These are phyloP conservation scores for Rhodamnia rubescens DNA, from an alignment of 345 rosid genomes.

Conservation along the genomic window DNA sequence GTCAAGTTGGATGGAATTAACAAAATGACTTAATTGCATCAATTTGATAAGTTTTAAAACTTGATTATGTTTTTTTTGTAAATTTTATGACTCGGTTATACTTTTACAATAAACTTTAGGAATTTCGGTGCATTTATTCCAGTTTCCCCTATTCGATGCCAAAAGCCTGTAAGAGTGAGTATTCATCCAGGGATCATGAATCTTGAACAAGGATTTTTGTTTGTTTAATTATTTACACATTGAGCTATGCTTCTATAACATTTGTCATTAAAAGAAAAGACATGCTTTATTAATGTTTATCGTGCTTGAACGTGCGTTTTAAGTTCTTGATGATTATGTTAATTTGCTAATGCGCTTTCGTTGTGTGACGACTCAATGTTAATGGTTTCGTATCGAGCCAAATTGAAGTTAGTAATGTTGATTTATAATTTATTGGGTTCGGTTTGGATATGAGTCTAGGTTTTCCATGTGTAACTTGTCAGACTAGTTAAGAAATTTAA, in stretches of 20 bases:
- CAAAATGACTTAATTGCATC: too few relatives aligned
- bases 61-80: too few relatives aligned
- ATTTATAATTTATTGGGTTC: neutral
- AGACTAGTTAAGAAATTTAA: too few relatives aligned
- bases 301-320: neutral
- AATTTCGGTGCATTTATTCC: too few relatives aligned
- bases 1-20: too few relatives aligned
- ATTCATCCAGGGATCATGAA: neutral
- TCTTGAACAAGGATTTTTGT: neutral
- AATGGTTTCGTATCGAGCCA: fast-evolving
- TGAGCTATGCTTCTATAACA: neutral
- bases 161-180: neutral
- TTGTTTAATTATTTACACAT: neutral
- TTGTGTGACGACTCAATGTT: neutral
- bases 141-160: neutral
- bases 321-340: neutral
- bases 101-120: too few relatives aligned
- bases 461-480: neutral
- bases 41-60: too few relatives aligned
- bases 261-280: neutral
- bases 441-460: neutral
- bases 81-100: too few relatives aligned
- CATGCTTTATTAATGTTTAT: neutral
- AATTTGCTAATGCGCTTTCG: neutral
- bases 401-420: neutral